These are phyloP conservation scores for Diutina siamensis DNA, from an alignment of 1,139 yeast species.

Conservation along the genomic window DNA sequence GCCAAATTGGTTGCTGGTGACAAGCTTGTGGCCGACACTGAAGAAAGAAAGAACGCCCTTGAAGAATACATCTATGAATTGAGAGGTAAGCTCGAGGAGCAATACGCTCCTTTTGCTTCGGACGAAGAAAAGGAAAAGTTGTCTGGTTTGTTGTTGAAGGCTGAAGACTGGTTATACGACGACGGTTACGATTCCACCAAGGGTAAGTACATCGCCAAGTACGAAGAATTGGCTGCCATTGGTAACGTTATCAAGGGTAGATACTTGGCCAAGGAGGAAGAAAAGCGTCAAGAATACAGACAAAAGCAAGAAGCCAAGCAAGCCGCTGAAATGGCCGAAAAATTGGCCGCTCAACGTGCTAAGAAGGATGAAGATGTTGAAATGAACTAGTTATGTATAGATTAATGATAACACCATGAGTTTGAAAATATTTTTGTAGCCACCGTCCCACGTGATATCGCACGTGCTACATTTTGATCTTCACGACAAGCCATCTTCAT, in stretches of 20 bases:
- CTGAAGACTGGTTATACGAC: conserved; percentile 98
- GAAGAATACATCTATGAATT: conserved; percentile 97
- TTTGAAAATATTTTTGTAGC: background rate
- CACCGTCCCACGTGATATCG: background rate
- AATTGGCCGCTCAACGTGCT: conserved; percentile 73
- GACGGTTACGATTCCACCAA: conserved; percentile 95
- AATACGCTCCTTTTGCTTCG: conserved; percentile 78
- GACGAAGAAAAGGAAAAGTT: conserved; percentile 82
- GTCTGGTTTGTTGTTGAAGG: conserved; percentile 58
- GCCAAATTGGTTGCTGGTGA: conserved; percentile 78
- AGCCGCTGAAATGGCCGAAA: conserved; percentile 83
- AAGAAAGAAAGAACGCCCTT: conserved; percentile 94
- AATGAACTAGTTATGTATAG: conserved; percentile 5
- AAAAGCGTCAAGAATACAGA: conserved; percentile 80
- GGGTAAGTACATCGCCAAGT: conserved; percentile 95
- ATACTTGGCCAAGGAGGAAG: conserved; percentile 89
- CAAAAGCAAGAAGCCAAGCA: conserved; percentile 82
- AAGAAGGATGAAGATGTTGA: conserved; percentile 4
- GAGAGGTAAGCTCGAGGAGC: conserved; percentile 93
- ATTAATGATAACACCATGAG: background rate
- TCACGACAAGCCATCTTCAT: background rate
- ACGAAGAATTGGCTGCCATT: conserved; percentile 89
- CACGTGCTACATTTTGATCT: background rate
- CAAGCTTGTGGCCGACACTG: conserved; percentile 96
- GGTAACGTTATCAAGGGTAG: conserved; percentile 96